Evolutionary conservation across 2,329 filamentous ascomycete species (phyloP), one percentile per base, ranked within the genome.

Genomic region (Tolypocladium amazonense): DNA sequence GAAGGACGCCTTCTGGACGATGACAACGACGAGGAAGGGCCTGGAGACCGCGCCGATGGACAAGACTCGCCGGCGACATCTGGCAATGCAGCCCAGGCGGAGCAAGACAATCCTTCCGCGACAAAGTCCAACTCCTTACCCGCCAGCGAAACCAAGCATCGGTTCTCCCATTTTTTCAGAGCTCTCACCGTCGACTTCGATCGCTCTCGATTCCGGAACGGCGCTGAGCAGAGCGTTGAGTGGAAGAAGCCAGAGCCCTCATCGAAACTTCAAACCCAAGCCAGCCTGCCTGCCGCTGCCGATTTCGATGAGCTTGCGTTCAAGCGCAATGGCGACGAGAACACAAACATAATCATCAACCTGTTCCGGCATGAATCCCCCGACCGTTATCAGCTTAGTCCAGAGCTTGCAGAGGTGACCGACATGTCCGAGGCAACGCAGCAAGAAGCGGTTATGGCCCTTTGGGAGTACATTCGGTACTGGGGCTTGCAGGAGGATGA

Each of bases 261-360:
- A 64, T 72, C 81, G 1, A 74, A 84, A 45, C 82, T 81, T 58
- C 69, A 73, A 12, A 68, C 80, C n/a, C 62, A 61, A 25, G 60
- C 64, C 23, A 65, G 57, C 37, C 61, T 67, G 35, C 81, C 87
- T 8, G 79, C 86, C 38, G 85, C 85, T 38, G 83, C 86, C 53
- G 90, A 95, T 69, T 96, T 97, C 69, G 94, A 97, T 75, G 88
- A 89, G 70, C 78, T 99, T 53, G 88, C 92, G 52, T 97, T 99
- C 72, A 91, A 95, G 77, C 85, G 94, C 58, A 90, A 88, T 67
- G 88, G 91, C 39, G 94, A 99, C 70, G 92, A 97, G 72, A 97
- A 96, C 67, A 81, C 89, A 66, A 96, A 97, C 70, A 86, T 96
- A 65, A 92, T 86, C 14, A 88, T 99, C 75, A 96, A 92, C 68